A percentile compares a stretch with the other conserved stretches of the same genome.
Conservation (phyloP, 495 filamentous ascomycete species). For the Lineolata rhizophorae region DNA sequence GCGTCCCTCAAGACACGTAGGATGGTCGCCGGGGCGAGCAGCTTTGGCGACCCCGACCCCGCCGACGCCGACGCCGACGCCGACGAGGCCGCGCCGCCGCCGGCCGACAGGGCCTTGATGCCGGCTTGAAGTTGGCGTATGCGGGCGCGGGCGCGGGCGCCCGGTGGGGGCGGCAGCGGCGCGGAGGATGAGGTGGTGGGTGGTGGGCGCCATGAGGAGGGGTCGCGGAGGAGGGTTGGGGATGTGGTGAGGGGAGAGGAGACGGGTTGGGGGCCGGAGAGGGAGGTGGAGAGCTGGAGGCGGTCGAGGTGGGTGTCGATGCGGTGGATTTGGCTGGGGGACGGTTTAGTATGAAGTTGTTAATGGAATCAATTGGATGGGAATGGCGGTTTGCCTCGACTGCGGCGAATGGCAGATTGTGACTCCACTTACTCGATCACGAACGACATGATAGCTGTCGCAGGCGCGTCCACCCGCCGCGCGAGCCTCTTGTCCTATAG, state of each 20-base stretch:
- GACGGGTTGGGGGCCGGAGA: too few species aligned
- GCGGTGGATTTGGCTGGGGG: conserved; percentile 47
- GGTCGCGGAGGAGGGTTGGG: conserved; percentile 7
- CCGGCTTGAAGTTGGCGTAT: conserved; percentile 32
- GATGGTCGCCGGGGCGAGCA: conserved; percentile 29
- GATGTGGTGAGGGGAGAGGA: too few species aligned
- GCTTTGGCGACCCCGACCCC: too few species aligned
- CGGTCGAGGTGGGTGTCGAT: conserved; percentile 66
- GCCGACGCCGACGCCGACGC: conserved; percentile 30
- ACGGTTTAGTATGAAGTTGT: conserved; percentile 2
- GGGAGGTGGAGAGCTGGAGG: conserved; percentile 33
- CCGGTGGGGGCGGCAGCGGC: conserved; percentile 2
- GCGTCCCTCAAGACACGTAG: conserved; percentile 36
- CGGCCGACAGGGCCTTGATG: conserved; percentile 45
- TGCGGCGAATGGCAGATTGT: neutral
- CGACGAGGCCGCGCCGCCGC: too few species aligned
- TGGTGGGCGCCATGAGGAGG: conserved; percentile 10
- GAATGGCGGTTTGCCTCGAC: neutral
- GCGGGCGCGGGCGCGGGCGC: conserved; percentile 1
- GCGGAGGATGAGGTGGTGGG: conserved; percentile 5
- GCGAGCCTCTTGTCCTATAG: too few species aligned
- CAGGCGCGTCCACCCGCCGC: too few species aligned
- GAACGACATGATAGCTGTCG: conserved; percentile 15
- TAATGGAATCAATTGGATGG: neutral
- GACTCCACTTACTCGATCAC: conserved; percentile 14